phyloP scores from a whole-genome alignment of 768 basidiomycete species.

The Phylloporus sp. region DNA sequence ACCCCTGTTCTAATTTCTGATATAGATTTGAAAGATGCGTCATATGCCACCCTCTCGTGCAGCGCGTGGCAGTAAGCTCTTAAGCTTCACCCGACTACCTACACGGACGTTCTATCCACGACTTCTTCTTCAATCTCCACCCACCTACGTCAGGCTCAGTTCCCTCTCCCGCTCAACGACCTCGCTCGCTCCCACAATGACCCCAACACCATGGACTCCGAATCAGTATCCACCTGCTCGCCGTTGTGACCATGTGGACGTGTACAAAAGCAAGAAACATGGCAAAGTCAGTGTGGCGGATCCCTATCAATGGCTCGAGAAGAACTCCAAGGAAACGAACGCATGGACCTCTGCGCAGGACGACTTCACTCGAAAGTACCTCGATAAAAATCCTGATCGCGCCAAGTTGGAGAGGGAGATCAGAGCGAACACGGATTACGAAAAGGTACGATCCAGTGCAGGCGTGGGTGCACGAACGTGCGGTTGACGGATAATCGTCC shows the following conservation, averaged over 20 bases:
- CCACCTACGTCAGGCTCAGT: not conserved
- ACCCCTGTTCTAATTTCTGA: conserved; percentile 28
- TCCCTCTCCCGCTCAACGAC: not conserved
- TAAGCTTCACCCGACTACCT: conserved; percentile 16
- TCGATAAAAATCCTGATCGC: conserved; percentile 61
- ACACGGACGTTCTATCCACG: conserved; percentile 7
- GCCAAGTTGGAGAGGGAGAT: conserved; percentile 56
- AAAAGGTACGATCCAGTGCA: conserved; percentile 33
- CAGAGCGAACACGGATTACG: conserved; percentile 47
- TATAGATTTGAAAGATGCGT: conserved; percentile 22
- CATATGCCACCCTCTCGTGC: conserved; percentile 12
- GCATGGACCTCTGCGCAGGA: conserved; percentile 61
- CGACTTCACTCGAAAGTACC: conserved; percentile 49
- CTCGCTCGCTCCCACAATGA: conserved; percentile 26
- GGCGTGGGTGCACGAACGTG: not conserved
- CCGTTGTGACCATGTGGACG: conserved; percentile 61
- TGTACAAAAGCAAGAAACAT: conserved; percentile 59
- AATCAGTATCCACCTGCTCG: conserved; percentile 60
- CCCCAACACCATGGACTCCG: conserved; percentile 47
- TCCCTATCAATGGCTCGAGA: conserved; percentile 74
- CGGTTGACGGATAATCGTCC: conserved; percentile 1
- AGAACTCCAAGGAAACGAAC: conserved; percentile 57
- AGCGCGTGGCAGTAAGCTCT: conserved; percentile 17
- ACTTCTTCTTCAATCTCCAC: conserved; percentile 6
- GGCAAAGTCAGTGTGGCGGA: conserved; percentile 61